Evolutionary conservation across 768 basidiomycete genomes (phyloP).

Genomic region (Cantharellus anzutake): DNA sequence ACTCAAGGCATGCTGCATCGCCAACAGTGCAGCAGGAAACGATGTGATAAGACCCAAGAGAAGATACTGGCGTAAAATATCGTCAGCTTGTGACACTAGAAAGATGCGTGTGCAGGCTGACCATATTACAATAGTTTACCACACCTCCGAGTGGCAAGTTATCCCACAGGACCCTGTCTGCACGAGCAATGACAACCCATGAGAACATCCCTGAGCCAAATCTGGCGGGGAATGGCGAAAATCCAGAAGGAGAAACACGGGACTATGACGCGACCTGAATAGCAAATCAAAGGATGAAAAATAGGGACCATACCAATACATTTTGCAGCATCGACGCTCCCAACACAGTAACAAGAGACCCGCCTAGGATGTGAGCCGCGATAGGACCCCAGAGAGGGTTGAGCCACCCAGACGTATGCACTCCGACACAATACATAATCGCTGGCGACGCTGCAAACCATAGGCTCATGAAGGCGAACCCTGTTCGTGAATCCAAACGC

Average conservation of each 20-base stretch:
- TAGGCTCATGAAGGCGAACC: slow-evolving; percentile 23
- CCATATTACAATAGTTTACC: no score
- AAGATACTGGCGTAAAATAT: slow-evolving; percentile 17
- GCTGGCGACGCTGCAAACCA: slow-evolving; percentile 33
- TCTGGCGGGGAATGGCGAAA: not conserved
- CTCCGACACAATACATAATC: slow-evolving; percentile 47
- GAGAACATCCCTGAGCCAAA: not conserved
- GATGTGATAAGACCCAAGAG: not conserved
- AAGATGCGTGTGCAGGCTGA: no score
- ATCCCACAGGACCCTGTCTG: not conserved
- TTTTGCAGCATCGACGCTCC: slow-evolving; percentile 15
- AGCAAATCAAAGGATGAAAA: not conserved
- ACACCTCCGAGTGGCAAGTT: not conserved
- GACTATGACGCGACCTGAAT: not conserved
- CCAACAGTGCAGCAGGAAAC: not conserved
- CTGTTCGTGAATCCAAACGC: slow-evolving; percentile 17
- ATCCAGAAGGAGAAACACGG: not conserved
- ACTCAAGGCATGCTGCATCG: not conserved
- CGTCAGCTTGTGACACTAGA: no score
- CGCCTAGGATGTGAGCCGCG: slow-evolving; percentile 33
- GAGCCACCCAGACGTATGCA: slow-evolving; percentile 34
- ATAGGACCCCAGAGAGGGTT: slow-evolving; percentile 39
- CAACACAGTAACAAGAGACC: slow-evolving; percentile 37
- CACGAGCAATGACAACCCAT: not conserved
- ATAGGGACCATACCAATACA: not conserved